These are phyloP conservation scores for Nicotiana obtusifolia DNA, from an alignment of 257 asterid genomes.

Conservation along the genomic window DNA sequence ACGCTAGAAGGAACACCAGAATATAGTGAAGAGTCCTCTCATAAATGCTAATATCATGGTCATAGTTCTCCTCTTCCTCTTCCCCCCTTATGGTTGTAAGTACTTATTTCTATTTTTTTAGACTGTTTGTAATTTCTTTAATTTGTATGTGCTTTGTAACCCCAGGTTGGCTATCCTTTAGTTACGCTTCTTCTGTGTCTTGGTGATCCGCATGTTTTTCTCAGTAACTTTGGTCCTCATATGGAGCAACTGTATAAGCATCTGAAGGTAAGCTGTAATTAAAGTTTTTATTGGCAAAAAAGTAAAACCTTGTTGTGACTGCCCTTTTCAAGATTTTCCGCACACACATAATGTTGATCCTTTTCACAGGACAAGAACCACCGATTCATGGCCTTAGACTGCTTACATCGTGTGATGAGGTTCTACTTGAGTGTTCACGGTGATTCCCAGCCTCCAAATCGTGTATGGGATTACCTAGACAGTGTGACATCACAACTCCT, in stretches of 20 bases:
- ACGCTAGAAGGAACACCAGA: neutral
- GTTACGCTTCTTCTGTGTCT: constrained; percentile 98
- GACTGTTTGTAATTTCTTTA: constrained; percentile 6
- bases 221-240: constrained; percentile 80
- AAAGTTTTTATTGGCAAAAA: neutral
- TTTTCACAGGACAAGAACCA: constrained; percentile 88
- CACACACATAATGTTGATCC: constrained; percentile 13
- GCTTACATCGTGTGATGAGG: constrained; percentile 92
- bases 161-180: constrained; percentile 93
- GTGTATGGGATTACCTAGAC: constrained; percentile 99
- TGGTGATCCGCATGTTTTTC: constrained; percentile 90
- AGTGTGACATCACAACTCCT: constrained; percentile 98
- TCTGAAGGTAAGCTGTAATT: constrained; percentile 51
- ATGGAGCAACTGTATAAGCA: constrained; percentile 98
- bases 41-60: neutral
- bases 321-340: neutral
- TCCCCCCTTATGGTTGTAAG: neutral
- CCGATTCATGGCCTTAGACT: constrained; percentile 98
- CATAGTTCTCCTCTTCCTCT: too few relatives aligned
- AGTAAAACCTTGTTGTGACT: neutral
- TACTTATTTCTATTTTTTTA: constrained; percentile 1
- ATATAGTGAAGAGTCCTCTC: neutral
- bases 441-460: constrained; percentile 78
- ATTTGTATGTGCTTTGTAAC: constrained; percentile 1
- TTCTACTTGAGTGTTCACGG: constrained; percentile 96